phyloP scores from a whole-genome alignment of 169 alveolate species.

The Besnoitia besnoiti region DNA sequence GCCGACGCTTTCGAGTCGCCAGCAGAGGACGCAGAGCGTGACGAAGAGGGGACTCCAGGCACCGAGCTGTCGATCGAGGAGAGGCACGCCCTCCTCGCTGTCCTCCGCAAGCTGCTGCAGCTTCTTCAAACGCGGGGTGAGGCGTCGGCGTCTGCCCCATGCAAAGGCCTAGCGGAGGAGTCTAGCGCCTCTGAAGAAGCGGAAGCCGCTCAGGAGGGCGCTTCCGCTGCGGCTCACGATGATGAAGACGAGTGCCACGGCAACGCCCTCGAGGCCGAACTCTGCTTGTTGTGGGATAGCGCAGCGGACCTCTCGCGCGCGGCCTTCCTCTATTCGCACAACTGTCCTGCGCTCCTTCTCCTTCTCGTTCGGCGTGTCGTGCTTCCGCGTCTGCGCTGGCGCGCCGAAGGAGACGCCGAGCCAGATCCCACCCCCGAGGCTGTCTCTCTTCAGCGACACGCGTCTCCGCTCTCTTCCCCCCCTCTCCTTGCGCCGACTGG shows the following conservation, averaged over 20 bases:
- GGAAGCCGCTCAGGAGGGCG: no score
- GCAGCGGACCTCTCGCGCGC: not conserved
- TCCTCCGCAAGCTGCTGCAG: not conserved
- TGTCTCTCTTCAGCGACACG: not conserved
- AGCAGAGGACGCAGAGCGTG: not conserved
- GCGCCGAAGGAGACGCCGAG: not conserved
- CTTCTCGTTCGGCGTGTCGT: not conserved
- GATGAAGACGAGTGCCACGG: not conserved
- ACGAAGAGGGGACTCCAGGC: not conserved
- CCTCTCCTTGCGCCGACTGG: not conserved
- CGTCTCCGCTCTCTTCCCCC: not conserved
- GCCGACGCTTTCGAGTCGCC: not conserved
- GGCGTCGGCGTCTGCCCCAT: no score
- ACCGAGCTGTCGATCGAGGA: not conserved
- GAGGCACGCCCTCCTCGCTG: not conserved
- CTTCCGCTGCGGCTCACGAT: no score
- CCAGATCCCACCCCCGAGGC: no score
- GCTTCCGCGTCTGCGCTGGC: not conserved
- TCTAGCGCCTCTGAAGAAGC: no score
- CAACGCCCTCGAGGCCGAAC: not conserved
- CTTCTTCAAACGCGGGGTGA: no score
- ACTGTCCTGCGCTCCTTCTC: not conserved
- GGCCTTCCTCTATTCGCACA: not conserved
- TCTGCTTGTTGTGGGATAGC: slow-evolving; percentile 4
- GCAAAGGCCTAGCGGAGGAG: no score